Evolutionary conservation across 2,329 filamentous ascomycete species (phyloP).

Genomic region (Epichloe sibirici): DNA sequence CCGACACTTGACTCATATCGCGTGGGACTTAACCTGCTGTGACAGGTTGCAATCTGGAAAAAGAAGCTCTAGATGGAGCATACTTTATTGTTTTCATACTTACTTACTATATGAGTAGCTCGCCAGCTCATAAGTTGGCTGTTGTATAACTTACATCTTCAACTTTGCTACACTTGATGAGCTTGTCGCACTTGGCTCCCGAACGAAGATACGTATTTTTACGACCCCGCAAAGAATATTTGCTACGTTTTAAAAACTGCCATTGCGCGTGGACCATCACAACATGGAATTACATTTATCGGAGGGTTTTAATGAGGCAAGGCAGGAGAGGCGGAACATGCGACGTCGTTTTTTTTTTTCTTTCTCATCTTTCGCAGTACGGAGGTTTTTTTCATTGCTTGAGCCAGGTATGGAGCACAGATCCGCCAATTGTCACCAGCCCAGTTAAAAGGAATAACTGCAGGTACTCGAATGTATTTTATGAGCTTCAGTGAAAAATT

Average conservation of each 20-base stretch:
- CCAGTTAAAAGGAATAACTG: neutral
- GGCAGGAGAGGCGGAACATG: neutral
- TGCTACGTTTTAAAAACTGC: neutral
- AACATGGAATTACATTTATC: conserved; percentile 1
- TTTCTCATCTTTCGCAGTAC: conserved; percentile 1
- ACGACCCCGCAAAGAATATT: neutral
- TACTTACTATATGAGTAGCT: conserved; percentile 19
- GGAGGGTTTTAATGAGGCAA: conserved; percentile 1
- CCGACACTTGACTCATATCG: neutral
- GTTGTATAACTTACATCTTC: conserved; percentile 12
- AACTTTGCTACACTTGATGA: conserved; percentile 11
- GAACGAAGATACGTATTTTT: neutral
- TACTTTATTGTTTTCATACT: conserved; percentile 21
- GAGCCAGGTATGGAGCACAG: neutral
- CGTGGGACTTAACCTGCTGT: neutral
- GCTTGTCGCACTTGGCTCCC: conserved; percentile 4
- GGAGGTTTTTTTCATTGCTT: neutral
- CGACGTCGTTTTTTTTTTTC: neutral
- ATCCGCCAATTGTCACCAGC: neutral
- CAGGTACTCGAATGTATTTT: conserved; percentile 2
- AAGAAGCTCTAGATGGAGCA: conserved; percentile 16
- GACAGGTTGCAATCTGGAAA: conserved; percentile 2
- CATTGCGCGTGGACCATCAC: neutral
- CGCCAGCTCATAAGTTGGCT: conserved; percentile 8
- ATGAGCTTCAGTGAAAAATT: conserved; percentile 7